Percentiles rank a stretch among this genome's conserved stretches.
Conservation (phyloP, 2,329 filamentous ascomycete species). For the Apiospora koreana region DNA sequence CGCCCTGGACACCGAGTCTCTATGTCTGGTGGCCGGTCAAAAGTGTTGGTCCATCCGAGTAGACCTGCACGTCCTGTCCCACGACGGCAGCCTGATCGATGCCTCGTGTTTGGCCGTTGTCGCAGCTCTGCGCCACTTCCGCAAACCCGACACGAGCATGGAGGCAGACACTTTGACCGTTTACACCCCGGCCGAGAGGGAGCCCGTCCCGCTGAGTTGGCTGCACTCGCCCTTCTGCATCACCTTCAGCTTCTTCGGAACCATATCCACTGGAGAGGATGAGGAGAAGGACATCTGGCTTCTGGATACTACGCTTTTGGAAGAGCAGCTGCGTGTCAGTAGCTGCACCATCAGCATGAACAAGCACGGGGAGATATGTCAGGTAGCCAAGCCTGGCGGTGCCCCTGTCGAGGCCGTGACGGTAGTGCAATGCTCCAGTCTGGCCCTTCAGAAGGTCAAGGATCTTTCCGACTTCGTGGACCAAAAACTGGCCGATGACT, state of each 20-base stretch:
- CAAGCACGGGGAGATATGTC: conserved; percentile 85
- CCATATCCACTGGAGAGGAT: conserved; percentile 40
- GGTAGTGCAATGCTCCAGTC: conserved; percentile 73
- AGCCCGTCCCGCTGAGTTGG: conserved; percentile 87
- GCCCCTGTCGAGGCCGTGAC: conserved; percentile 76
- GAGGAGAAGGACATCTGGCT: conserved; percentile 63
- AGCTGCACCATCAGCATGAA: conserved; percentile 85
- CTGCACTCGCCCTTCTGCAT: conserved; percentile 91
- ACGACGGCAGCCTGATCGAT: conserved; percentile 89
- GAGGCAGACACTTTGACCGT: conserved; percentile 83
- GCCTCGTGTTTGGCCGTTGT: conserved; percentile 84
- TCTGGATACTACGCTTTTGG: conserved; percentile 70
- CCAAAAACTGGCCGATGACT: conserved; percentile 73
- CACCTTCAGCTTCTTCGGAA: conserved; percentile 82
- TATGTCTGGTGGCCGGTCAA: conserved; percentile 87
- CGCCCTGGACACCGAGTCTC: conserved; percentile 91
- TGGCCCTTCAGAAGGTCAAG: conserved; percentile 78
- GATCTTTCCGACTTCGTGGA: conserved; percentile 76
- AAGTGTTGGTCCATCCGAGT: conserved; percentile 92
- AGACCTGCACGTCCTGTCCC: conserved; percentile 87
- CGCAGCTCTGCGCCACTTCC: conserved; percentile 86
- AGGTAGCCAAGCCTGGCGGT: conserved; percentile 88
- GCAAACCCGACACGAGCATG: conserved; percentile 84
- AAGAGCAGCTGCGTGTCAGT: conserved; percentile 75
- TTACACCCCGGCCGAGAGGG: conserved; percentile 80